Evolutionary conservation across 148 eudicot genomes (phyloP).

Genomic region (Nepenthes gracilis): DNA sequence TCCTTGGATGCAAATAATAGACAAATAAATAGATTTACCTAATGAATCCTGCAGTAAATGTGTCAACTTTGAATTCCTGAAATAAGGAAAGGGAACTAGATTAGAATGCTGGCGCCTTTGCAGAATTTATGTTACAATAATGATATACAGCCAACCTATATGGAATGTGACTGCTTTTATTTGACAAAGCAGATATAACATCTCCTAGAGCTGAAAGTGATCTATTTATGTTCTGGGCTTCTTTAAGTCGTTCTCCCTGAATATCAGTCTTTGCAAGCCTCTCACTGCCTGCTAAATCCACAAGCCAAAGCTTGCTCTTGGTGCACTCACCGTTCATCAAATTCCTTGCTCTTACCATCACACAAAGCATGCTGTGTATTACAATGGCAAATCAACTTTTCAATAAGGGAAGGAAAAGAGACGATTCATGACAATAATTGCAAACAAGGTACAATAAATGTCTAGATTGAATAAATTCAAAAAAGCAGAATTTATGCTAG

Average conservation of each 20-base stretch:
- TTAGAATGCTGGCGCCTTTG: background rate
- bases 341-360: constrained; percentile 66
- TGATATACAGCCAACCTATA: constrained; percentile 35
- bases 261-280: constrained; percentile 91
- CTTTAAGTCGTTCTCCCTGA: constrained; percentile 82
- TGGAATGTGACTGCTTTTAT: constrained; percentile 82
- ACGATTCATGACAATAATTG: background rate
- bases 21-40: constrained; percentile 27
- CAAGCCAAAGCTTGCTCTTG: constrained; percentile 94
- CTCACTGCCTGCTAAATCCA: constrained; percentile 96
- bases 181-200: constrained; percentile 88
- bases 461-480: background rate
- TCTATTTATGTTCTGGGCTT: constrained; percentile 85
- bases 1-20: background rate
- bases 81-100: background rate
- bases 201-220: constrained; percentile 95
- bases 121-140: background rate
- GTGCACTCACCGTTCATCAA: constrained; percentile 75
- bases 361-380: constrained; percentile 65
- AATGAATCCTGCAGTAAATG: constrained; percentile 86
- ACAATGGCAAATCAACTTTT: background rate
- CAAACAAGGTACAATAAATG: background rate
- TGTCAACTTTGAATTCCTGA: constrained; percentile 85
- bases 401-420: background rate
- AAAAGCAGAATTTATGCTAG: no score